A percentile compares a stretch with the other conserved stretches of the same genome.
Conservation (phyloP, 352 stramenopile genomes). For the Thalassiosira hispida region DNA sequence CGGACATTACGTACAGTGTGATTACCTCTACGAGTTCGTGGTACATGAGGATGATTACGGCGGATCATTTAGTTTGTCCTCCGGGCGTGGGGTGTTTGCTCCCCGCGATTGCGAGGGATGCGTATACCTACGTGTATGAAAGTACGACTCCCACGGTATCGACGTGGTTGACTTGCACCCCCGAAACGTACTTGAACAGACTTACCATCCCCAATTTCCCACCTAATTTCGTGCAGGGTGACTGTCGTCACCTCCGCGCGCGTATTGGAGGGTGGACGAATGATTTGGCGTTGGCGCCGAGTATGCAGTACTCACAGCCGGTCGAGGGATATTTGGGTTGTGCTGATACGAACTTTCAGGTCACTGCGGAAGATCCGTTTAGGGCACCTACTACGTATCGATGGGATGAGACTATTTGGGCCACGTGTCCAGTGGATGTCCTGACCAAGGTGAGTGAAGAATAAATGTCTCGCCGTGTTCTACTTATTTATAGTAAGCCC, state of each 20-base stretch:
- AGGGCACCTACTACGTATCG: slow-evolving; percentile 41
- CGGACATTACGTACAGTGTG: slow-evolving; percentile 51
- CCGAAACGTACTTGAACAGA: slow-evolving; percentile 28
- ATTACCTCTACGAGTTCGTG: slow-evolving; percentile 36
- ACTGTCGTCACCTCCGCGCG: slow-evolving; percentile 49
- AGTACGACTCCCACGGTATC: slow-evolving; percentile 28
- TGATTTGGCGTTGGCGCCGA: slow-evolving; percentile 32
- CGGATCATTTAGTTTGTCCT: slow-evolving; percentile 49
- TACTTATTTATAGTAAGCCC: not conserved
- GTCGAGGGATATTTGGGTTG: slow-evolving; percentile 54
- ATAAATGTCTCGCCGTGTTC: not conserved
- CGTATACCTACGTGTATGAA: slow-evolving; percentile 54
- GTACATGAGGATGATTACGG: slow-evolving; percentile 58
- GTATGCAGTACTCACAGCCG: slow-evolving; percentile 31
- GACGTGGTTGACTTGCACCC: slow-evolving; percentile 45
- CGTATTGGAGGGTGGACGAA: slow-evolving; percentile 33
- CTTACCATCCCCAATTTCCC: slow-evolving; percentile 35
- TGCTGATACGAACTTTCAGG: slow-evolving; percentile 45
- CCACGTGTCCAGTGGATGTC: slow-evolving; percentile 44
- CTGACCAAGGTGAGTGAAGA: slow-evolving; percentile 30
- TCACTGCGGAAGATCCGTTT: slow-evolving; percentile 46
- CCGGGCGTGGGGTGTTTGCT: slow-evolving; percentile 44
- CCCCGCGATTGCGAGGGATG: slow-evolving; percentile 45
- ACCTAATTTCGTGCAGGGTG: slow-evolving; percentile 25
- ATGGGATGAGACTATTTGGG: slow-evolving; percentile 50